A percentile compares a stretch with the other conserved stretches of the same genome.
phyloP scores from a whole-genome alignment of 768 basidiomycete species.

The Agaricus sinodeliciosus region DNA sequence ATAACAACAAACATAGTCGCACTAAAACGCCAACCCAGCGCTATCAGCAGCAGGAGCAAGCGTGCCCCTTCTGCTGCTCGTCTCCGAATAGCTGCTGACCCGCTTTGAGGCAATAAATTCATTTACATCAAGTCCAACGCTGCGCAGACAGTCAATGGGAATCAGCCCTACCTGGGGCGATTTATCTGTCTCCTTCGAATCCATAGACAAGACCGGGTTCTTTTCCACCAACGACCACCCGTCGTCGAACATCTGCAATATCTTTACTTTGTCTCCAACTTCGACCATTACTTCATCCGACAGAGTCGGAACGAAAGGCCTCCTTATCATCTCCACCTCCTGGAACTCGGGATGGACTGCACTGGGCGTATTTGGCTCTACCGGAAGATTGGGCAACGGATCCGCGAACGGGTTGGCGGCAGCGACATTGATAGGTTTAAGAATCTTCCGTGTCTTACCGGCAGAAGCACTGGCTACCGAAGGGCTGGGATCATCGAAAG shows the following conservation, averaged over 20 bases:
- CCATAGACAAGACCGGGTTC: slow-evolving; percentile 14
- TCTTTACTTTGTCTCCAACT: slow-evolving; percentile 44
- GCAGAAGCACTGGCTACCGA: slow-evolving; percentile 18
- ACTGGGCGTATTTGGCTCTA: slow-evolving; percentile 7
- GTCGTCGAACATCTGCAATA: slow-evolving; percentile 56
- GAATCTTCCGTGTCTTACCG: not conserved
- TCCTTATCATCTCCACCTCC: slow-evolving; percentile 40
- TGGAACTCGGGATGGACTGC: slow-evolving; percentile 22
- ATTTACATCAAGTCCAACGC: slow-evolving; percentile 9
- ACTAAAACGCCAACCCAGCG: no score
- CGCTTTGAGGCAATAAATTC: slow-evolving; percentile 3
- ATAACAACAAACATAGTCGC: not conserved
- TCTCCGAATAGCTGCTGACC: slow-evolving; percentile 11
- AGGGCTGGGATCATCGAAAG: slow-evolving; percentile 6
- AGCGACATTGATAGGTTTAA: not conserved
- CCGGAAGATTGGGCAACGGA: slow-evolving; percentile 1
- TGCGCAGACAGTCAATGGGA: slow-evolving; percentile 62
- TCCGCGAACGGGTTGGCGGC: slow-evolving; percentile 21
- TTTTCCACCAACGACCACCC: slow-evolving; percentile 66
- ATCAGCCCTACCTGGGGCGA: slow-evolving; percentile 41
- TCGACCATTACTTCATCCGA: slow-evolving; percentile 53
- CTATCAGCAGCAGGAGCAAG: not conserved
- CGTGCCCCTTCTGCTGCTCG: not conserved
- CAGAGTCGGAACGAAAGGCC: slow-evolving; percentile 50
- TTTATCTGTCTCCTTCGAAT: slow-evolving; percentile 21